These are phyloP conservation scores for Carex myosuroides DNA, from an alignment of 176 grass and related monocot species.

Conservation along the genomic window DNA sequence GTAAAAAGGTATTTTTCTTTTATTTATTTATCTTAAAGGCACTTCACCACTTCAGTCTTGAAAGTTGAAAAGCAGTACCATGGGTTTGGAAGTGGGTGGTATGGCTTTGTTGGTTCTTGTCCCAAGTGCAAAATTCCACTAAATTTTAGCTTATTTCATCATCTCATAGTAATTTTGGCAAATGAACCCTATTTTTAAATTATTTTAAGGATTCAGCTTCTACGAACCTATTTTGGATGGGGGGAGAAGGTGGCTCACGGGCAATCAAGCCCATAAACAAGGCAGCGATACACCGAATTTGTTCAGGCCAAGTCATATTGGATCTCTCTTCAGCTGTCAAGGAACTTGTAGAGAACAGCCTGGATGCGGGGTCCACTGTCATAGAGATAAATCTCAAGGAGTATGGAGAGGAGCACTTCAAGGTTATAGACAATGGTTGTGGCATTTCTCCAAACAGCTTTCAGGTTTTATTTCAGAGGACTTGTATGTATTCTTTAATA, in stretches of 20 bases:
- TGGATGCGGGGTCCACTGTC: conserved; percentile 77
- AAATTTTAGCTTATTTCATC: neutral
- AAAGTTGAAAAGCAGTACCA: neutral
- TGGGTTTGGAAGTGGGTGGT: neutral
- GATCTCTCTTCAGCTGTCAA: conserved; percentile 83
- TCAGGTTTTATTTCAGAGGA: conserved; percentile 36
- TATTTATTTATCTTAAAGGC: neutral
- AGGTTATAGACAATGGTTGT: conserved; percentile 73
- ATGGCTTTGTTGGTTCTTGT: neutral
- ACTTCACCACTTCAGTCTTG: neutral
- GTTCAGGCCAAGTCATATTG: conserved; percentile 90
- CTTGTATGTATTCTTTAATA: neutral
- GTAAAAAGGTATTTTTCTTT: no score
- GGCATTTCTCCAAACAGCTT: conserved; percentile 76
- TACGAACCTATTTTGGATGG: conserved; percentile 1
- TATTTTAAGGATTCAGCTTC: neutral
- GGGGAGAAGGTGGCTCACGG: conserved; percentile 26
- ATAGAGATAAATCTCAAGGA: conserved; percentile 81
- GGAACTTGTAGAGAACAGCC: conserved; percentile 96
- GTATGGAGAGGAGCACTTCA: conserved; percentile 81
- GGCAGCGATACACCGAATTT: conserved; percentile 76
- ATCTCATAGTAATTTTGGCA: neutral
- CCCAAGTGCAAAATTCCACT: neutral
- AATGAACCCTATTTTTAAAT: neutral
- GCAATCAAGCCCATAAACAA: conserved; percentile 74